These are phyloP conservation scores for Cercospora janseana DNA, from an alignment of 2,329 filamentous ascomycete species.

Conservation along the genomic window DNA sequence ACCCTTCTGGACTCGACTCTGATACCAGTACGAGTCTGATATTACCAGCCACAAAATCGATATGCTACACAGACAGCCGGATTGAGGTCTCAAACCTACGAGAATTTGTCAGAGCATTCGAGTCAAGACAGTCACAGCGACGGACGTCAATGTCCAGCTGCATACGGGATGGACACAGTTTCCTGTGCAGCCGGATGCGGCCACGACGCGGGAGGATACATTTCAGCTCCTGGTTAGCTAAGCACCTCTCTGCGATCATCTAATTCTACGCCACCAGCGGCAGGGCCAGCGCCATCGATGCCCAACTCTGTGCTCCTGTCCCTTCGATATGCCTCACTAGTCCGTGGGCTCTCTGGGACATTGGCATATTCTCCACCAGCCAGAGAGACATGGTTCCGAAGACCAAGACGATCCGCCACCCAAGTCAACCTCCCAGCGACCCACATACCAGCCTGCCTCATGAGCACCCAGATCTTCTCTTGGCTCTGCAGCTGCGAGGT, in stretches of 20 bases:
- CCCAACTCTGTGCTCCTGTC: slow-evolving; percentile 12
- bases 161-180: too few relatives aligned
- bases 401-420: slow-evolving; percentile 17
- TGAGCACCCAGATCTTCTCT: slow-evolving; percentile 61
- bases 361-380: slow-evolving; percentile 23
- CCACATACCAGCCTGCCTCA: slow-evolving; percentile 34
- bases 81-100: too few relatives aligned
- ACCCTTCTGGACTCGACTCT: too few relatives aligned
- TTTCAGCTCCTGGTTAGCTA: not conserved
- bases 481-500: slow-evolving; percentile 56
- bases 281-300: slow-evolving; percentile 21
- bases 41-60: too few relatives aligned
- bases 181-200: too few relatives aligned
- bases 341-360: slow-evolving; percentile 6
- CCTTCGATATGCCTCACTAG: slow-evolving; percentile 7
- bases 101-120: too few relatives aligned
- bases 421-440: slow-evolving; percentile 25
- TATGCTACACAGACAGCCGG: too few relatives aligned
- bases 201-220: too few relatives aligned
- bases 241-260: slow-evolving; percentile 39
- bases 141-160: too few relatives aligned
- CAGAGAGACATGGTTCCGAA: slow-evolving; percentile 22
- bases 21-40: too few relatives aligned
- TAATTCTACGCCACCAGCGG: slow-evolving; percentile 34
- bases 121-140: too few relatives aligned